Conservation (phyloP, 805 yeast species). For the Wickerhamiella hasegawae region DNA sequence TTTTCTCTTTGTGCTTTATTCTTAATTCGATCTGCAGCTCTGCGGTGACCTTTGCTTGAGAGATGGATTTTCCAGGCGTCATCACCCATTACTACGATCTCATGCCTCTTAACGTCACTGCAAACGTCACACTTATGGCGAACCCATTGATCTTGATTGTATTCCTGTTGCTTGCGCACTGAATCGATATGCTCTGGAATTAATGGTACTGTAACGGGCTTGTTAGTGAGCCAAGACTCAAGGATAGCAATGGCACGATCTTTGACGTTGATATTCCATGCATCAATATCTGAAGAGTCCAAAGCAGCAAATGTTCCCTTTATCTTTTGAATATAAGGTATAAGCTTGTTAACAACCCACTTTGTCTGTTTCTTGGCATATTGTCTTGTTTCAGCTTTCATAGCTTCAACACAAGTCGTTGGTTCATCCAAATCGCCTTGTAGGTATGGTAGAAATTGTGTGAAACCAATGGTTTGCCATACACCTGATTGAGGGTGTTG, state of each 20-base stretch:
- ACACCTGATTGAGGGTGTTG: slow-evolving; percentile 49
- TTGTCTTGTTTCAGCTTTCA: slow-evolving; percentile 73
- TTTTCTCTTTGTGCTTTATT: background rate
- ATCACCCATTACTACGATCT: slow-evolving; percentile 53
- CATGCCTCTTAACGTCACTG: slow-evolving; percentile 31
- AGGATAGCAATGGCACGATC: slow-evolving; percentile 39
- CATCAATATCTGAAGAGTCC: slow-evolving; percentile 55
- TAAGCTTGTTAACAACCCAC: slow-evolving; percentile 67
- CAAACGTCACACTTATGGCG: slow-evolving; percentile 59
- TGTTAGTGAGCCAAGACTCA: slow-evolving; percentile 22
- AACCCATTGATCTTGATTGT: slow-evolving; percentile 33
- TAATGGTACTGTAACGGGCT: slow-evolving; percentile 2
- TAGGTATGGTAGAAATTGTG: slow-evolving; percentile 22
- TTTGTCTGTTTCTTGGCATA: slow-evolving; percentile 81
- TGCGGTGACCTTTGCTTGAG: slow-evolving; percentile 50
- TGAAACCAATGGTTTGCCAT: slow-evolving; percentile 91
- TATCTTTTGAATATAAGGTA: slow-evolving; percentile 39
- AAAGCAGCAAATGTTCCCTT: slow-evolving; percentile 54
- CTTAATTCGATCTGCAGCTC: slow-evolving; percentile 17
- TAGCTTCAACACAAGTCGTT: slow-evolving; percentile 41
- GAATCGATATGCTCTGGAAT: slow-evolving; percentile 26
- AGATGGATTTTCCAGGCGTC: slow-evolving; percentile 55
- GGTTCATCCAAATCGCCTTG: slow-evolving; percentile 16
- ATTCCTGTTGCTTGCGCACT: slow-evolving; percentile 16
- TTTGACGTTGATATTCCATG: slow-evolving; percentile 46